These are phyloP conservation scores for Lecanicillium sp. DNA, from an alignment of 2,329 filamentous ascomycete species.

Conservation along the genomic window DNA sequence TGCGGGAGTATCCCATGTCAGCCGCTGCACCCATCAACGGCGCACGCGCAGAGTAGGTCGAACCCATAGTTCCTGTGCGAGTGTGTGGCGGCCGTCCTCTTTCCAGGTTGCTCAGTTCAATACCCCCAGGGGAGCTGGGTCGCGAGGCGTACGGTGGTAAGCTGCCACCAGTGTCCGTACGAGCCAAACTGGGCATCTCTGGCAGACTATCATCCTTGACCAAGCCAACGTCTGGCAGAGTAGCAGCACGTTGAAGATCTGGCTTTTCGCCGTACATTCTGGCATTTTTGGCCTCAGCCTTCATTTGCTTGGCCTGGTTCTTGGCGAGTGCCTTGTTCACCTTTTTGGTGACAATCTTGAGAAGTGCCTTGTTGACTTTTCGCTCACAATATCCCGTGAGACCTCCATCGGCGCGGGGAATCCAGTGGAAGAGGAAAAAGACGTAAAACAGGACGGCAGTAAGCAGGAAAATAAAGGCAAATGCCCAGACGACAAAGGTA, in stretches of 20 bases:
- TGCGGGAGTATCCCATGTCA: slow-evolving; percentile 47
- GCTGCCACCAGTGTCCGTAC: slow-evolving; percentile 54
- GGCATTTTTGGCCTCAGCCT: slow-evolving; percentile 41
- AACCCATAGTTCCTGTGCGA: slow-evolving; percentile 46
- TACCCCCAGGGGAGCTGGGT: slow-evolving; percentile 44
- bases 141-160: slow-evolving; percentile 56
- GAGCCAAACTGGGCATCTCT: slow-evolving; percentile 49
- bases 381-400: slow-evolving; percentile 81
- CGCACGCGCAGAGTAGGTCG: slow-evolving; percentile 53
- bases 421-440: slow-evolving; percentile 87
- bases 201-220: slow-evolving; percentile 41
- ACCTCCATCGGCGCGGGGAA: slow-evolving; percentile 72
- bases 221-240: slow-evolving; percentile 47
- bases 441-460: slow-evolving; percentile 72
- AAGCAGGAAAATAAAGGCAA: slow-evolving; percentile 70
- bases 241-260: slow-evolving; percentile 50
- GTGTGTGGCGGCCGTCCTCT: slow-evolving; percentile 39
- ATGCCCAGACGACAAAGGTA: slow-evolving; percentile 81
- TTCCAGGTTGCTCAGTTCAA: slow-evolving; percentile 47
- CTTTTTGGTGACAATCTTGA: slow-evolving; percentile 76
- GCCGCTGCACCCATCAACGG: slow-evolving; percentile 54
- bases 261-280: slow-evolving; percentile 46
- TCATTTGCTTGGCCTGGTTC: slow-evolving; percentile 55
- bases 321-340: slow-evolving; percentile 83
- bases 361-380: slow-evolving; percentile 81